phyloP scores from a whole-genome alignment of 1,284 basidiomycete genomes.

The Tremellales sp. region DNA sequence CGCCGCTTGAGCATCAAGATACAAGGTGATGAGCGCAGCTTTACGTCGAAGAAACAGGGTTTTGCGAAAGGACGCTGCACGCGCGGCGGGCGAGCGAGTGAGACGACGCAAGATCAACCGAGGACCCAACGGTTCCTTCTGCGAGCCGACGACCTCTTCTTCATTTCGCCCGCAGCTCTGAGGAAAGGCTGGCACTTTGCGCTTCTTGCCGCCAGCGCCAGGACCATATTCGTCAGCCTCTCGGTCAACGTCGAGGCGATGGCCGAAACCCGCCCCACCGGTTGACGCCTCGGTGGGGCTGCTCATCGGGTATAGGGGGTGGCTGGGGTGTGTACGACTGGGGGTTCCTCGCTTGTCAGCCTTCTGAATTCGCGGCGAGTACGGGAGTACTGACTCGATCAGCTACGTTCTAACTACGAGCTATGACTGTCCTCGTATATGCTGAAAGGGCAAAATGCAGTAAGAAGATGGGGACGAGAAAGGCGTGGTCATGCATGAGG shows the following conservation, averaged over 20 bases:
- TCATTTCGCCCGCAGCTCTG: slow-evolving; percentile 4
- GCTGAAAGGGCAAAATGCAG: too few relatives aligned
- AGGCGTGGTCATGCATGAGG: too few relatives aligned
- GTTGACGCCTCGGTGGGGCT: not conserved
- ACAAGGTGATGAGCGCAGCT: slow-evolving; percentile 36
- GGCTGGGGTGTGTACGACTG: not conserved
- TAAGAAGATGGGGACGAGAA: too few relatives aligned
- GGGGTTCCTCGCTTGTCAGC: too few relatives aligned
- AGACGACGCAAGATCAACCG: not conserved
- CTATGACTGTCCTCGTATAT: too few relatives aligned
- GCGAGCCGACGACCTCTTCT: slow-evolving; percentile 1
- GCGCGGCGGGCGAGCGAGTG: slow-evolving; percentile 10
- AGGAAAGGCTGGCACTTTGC: slow-evolving; percentile 30
- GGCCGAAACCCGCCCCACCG: not conserved
- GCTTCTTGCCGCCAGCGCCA: slow-evolving; percentile 36
- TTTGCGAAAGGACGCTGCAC: slow-evolving; percentile 17
- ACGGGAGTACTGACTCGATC: too few relatives aligned
- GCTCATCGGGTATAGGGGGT: not conserved
- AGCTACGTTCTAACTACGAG: too few relatives aligned
- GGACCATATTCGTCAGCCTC: slow-evolving; percentile 26
- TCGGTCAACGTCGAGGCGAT: slow-evolving; percentile 14
- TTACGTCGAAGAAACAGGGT: slow-evolving; percentile 36
- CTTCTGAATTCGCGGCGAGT: too few relatives aligned
- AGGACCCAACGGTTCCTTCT: not conserved
- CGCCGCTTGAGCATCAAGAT: slow-evolving; percentile 37